Evolutionary conservation across 1,284 basidiomycete genomes (phyloP), one percentile per base, ranked within the genome.

Genomic region (Anthracocystis walkeri): DNA sequence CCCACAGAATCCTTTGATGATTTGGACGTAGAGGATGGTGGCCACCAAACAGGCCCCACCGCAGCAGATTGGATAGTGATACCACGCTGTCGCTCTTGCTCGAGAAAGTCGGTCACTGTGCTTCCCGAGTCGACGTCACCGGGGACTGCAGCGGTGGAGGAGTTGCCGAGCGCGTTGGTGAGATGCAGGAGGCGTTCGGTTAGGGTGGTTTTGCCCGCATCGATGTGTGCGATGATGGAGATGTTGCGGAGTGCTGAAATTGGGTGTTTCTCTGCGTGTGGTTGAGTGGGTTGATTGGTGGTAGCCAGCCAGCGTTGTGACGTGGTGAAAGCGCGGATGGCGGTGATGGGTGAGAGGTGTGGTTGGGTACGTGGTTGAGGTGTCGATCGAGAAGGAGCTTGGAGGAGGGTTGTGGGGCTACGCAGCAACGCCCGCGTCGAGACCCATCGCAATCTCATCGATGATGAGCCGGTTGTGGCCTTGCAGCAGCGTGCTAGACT

Each of bases 41-140:
- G 49, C 94, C 94, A 95, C 83, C 89, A 89, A n/a, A 95, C 92
- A 0, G 93, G 93, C 1, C 82, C 82, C 58, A 95, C 93, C 84
- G 93, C 93, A 14, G 93, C 93, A 18, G 92, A 93, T 81, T 95
- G 93, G 67, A 95, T 94, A 1, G 94, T 95, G 72, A 95, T 95
- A 5, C 93, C 93, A 52, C 93, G 88, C 84, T 94, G 92, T 52
- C 93, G 88, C 85, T 95, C 93, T 2, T 92, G 92, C 14, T 93
- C 93, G 12, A 95, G 87, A 77, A 94, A 95, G 84, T 95, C 93
- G 1, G 94, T 95, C 1, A 91, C 94, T 0, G 93, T 95, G 73
- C 92, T 94, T 14, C 94, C 93, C 0, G 91, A 91, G 82, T 95
- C 93, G 16, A 95, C 93, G 8, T 93, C 91, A 8, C 93, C 93